These are phyloP conservation scores for Balamuthia mandrillaris DNA, from an alignment of 208 protist species.

Conservation along the genomic window DNA sequence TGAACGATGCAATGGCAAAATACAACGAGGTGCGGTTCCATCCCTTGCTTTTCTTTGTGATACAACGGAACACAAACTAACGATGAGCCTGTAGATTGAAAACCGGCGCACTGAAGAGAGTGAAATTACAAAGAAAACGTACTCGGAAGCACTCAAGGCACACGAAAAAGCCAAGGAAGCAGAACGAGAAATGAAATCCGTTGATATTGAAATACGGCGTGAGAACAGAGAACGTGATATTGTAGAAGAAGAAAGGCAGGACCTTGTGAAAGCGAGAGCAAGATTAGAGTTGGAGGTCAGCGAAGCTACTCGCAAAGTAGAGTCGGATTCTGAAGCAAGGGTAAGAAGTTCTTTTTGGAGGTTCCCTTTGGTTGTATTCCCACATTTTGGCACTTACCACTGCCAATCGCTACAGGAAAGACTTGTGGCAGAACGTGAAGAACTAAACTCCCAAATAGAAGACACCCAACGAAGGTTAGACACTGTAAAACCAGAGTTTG, in stretches of 20 bases:
- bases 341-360: neutral
- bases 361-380: no score
- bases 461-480: constrained; percentile 48
- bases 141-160: neutral
- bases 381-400: neutral
- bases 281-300: constrained; percentile 39
- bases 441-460: constrained; percentile 64
- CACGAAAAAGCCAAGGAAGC: constrained; percentile 6
- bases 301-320: neutral
- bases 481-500: constrained; percentile 59
- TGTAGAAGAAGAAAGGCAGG: constrained; percentile 34
- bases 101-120: neutral
- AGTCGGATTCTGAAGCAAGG: neutral
- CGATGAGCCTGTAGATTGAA: neutral
- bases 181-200: neutral
- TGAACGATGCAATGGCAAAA: neutral
- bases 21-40: neutral
- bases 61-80: neutral
- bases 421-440: neutral
- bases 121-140: neutral
- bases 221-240: constrained; percentile 21
- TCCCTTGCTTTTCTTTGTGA: neutral
- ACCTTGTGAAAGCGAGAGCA: constrained; percentile 20
- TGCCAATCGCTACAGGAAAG: neutral
- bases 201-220: constrained; percentile 7